Percentiles rank a stretch among this genome's conserved stretches.
Conservation (phyloP, 2,329 filamentous ascomycete genomes). For the Huntiella moniliformis region DNA sequence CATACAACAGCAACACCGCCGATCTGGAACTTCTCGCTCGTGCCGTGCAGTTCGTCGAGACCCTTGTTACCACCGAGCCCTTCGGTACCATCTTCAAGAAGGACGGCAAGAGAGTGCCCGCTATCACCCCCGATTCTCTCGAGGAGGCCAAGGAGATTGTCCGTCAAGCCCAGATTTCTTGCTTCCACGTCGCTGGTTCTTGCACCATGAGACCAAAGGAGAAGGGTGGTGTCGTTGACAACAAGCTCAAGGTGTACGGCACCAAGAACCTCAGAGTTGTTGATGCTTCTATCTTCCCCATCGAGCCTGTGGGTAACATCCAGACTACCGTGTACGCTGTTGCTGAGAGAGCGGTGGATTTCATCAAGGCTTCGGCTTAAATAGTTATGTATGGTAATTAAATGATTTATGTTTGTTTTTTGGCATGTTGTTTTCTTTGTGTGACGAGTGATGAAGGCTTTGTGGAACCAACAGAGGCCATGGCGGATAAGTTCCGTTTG, state of each 20-base stretch:
- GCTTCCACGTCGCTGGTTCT: slow-evolving; percentile 32
- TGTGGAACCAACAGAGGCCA: too few species aligned
- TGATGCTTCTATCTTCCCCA: slow-evolving; percentile 27
- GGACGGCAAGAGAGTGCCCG: slow-evolving; percentile 17
- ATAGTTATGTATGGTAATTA: background rate
- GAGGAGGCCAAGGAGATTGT: slow-evolving; percentile 22
- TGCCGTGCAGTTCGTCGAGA: slow-evolving; percentile 24
- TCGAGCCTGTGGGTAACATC: slow-evolving; percentile 22
- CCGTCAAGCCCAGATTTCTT: slow-evolving; percentile 18
- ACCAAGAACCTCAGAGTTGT: slow-evolving; percentile 25
- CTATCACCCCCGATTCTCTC: slow-evolving; percentile 17
- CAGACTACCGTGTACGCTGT: slow-evolving; percentile 17
- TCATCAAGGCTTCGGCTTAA: slow-evolving; percentile 16
- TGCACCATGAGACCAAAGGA: slow-evolving; percentile 29
- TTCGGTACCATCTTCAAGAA: slow-evolving; percentile 24
- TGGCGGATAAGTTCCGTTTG: too few species aligned
- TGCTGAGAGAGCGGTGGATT: slow-evolving; percentile 23
- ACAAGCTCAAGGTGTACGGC: slow-evolving; percentile 25
- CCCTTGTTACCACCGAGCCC: slow-evolving; percentile 20
- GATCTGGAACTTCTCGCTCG: slow-evolving; percentile 34
- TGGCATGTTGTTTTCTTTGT: too few species aligned
- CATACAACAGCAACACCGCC: slow-evolving; percentile 34
- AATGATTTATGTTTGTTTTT: slow-evolving; percentile 5
- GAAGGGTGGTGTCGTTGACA: slow-evolving; percentile 27
- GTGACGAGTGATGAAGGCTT: too few species aligned